Evolutionary conservation across 2,329 filamentous ascomycete species (phyloP).

Genomic region (Penicillium expansum): DNA sequence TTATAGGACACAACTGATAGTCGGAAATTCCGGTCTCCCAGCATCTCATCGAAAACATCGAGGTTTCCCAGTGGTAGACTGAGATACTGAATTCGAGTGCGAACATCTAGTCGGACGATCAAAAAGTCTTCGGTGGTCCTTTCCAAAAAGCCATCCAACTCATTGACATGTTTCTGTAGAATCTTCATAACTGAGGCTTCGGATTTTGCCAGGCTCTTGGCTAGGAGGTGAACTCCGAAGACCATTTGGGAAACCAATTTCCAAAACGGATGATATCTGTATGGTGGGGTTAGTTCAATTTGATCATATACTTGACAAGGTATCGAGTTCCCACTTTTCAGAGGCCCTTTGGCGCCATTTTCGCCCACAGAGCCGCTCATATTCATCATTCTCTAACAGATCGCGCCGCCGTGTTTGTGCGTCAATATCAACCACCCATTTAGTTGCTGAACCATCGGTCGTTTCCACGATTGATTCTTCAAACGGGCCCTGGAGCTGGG

Average conservation of each 20-base stretch:
- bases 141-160: conserved; percentile 88
- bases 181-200: conserved; percentile 85
- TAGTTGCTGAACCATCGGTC: conserved; percentile 18
- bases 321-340: conserved; percentile 46
- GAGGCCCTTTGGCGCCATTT: conserved; percentile 73
- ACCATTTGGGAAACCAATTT: conserved; percentile 91
- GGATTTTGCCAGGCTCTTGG: conserved; percentile 82
- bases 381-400: conserved; percentile 65
- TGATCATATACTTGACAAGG: neutral
- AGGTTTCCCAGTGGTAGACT: conserved; percentile 81
- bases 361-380: conserved; percentile 68
- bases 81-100: conserved; percentile 74
- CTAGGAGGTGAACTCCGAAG: conserved; percentile 85
- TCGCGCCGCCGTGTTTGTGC: conserved; percentile 56
- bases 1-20: conserved; percentile 81
- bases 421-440: conserved; percentile 38
- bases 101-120: conserved; percentile 73
- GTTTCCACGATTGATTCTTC: conserved; percentile 47
- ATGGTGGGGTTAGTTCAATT: neutral
- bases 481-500: conserved; percentile 46
- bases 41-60: conserved; percentile 78
- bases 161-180: conserved; percentile 86
- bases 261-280: conserved; percentile 76
- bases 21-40: conserved; percentile 80
- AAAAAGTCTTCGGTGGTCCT: conserved; percentile 81